Evolutionary conservation across 2,329 filamentous ascomycete species (phyloP).

Genomic region (Cladosporium sp.): DNA sequence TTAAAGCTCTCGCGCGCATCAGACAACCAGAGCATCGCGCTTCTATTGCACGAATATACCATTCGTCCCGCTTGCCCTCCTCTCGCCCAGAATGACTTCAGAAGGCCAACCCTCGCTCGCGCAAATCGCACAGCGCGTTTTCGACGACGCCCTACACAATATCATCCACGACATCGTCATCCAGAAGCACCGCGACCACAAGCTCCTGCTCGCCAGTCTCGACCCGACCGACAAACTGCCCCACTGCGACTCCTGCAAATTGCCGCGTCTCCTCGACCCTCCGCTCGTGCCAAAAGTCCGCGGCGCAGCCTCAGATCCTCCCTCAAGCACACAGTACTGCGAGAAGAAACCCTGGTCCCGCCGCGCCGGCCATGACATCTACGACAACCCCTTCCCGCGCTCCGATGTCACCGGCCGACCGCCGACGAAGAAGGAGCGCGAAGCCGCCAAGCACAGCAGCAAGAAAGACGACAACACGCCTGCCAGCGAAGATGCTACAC

Average conservation of each 20-base stretch:
- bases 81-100: background rate
- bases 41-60: no score
- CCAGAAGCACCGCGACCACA: conserved; percentile 73
- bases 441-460: conserved; percentile 52
- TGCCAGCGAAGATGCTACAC: conserved; percentile 38
- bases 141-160: conserved; percentile 73
- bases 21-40: background rate
- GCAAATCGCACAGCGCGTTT: conserved; percentile 53
- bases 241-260: conserved; percentile 68
- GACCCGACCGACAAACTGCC: conserved; percentile 68
- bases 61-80: background rate
- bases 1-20: background rate
- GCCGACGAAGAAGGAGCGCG: conserved; percentile 71
- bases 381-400: conserved; percentile 75
- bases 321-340: conserved; percentile 60
- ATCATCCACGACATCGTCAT: conserved; percentile 71
- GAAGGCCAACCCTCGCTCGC: conserved; percentile 13
- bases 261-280: conserved; percentile 68
- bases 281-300: conserved; percentile 49
- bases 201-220: conserved; percentile 70
- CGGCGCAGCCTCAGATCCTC: conserved; percentile 35
- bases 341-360: conserved; percentile 74
- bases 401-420: conserved; percentile 52
- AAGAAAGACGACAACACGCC: conserved; percentile 39
- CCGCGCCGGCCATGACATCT: conserved; percentile 72